These are phyloP conservation scores for Nemania diffusa DNA, from an alignment of 2,329 filamentous ascomycete genomes.

Conservation along the genomic window DNA sequence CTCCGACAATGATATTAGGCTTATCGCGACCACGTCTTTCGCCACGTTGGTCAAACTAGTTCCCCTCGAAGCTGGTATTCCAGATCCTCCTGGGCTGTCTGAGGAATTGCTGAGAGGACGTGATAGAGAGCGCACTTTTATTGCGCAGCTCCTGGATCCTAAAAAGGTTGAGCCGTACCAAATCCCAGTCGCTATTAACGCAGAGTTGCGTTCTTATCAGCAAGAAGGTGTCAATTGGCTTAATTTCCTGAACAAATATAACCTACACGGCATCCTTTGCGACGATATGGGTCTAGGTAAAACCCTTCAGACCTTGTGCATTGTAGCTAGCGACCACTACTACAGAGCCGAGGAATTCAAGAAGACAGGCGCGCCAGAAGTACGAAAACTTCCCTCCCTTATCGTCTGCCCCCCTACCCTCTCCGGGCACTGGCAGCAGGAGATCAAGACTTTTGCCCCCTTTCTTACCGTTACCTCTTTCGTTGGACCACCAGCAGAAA, in stretches of 20 bases:
- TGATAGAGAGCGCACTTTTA: slow-evolving; percentile 95
- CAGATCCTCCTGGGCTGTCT: slow-evolving; percentile 92
- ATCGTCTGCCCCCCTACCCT: slow-evolving; percentile 97
- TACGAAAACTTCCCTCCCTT: slow-evolving; percentile 83
- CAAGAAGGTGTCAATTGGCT: slow-evolving; percentile 99
- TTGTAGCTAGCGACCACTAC: slow-evolving; percentile 97
- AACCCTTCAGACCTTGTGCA: slow-evolving; percentile 96
- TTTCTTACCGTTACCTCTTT: slow-evolving; percentile 92
- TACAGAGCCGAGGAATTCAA: slow-evolving; percentile 89
- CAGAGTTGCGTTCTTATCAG: slow-evolving; percentile 94
- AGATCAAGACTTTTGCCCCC: slow-evolving; percentile 93
- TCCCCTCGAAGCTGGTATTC: slow-evolving; percentile 95
- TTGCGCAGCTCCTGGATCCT: slow-evolving; percentile 92
- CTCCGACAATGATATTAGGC: slow-evolving; percentile 92
- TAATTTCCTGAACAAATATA: slow-evolving; percentile 96
- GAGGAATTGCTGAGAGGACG: slow-evolving; percentile 87
- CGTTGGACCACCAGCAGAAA: slow-evolving; percentile 86
- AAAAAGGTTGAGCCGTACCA: slow-evolving; percentile 96
- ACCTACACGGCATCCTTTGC: slow-evolving; percentile 96
- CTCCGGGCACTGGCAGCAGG: slow-evolving; percentile 98
- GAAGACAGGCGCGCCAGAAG: slow-evolving; percentile 81
- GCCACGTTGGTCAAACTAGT: slow-evolving; percentile 97
- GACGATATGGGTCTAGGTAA: slow-evolving; percentile 99
- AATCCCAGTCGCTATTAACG: slow-evolving; percentile 97
- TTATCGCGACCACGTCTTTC: slow-evolving; percentile 96